phyloP scores from a whole-genome alignment of 495 filamentous ascomycete species.

The Haplographium delicatum region DNA sequence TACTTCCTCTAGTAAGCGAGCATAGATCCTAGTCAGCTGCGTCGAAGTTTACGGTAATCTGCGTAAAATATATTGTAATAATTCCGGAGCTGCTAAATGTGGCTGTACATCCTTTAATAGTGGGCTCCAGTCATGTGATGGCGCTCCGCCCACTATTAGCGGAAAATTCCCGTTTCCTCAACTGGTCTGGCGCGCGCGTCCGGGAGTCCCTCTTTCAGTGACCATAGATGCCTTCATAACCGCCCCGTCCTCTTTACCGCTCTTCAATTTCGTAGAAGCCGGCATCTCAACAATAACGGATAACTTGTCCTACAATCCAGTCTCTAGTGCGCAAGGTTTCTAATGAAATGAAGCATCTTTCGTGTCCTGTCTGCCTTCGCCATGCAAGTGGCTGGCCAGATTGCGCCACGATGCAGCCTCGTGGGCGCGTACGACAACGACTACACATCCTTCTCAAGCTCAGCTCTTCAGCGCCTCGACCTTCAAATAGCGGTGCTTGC shows the following conservation, averaged over 20 bases:
- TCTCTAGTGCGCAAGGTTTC: not conserved
- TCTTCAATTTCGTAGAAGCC: not conserved
- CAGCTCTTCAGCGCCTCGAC: not conserved
- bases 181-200: too few species aligned
- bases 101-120: too few species aligned
- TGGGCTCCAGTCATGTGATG: too few species aligned
- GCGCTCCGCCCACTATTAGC: too few species aligned
- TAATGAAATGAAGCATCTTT: not conserved
- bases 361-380: constrained; percentile 2
- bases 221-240: not conserved
- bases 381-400: constrained; percentile 3
- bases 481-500: constrained; percentile 1
- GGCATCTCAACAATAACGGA: not conserved
- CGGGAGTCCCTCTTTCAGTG: constrained; percentile 4
- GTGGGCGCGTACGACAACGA: not conserved
- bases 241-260: not conserved
- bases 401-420: not conserved
- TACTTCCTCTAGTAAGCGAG: too few species aligned
- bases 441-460: not conserved
- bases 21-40: not conserved
- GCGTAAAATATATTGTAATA: too few species aligned
- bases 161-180: too few species aligned
- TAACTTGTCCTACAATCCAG: not conserved
- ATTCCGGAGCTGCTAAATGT: too few species aligned
- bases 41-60: not conserved